Evolutionary conservation across 345 rosid genomes (phyloP).

Genomic region (Odontarrhena argentea): DNA sequence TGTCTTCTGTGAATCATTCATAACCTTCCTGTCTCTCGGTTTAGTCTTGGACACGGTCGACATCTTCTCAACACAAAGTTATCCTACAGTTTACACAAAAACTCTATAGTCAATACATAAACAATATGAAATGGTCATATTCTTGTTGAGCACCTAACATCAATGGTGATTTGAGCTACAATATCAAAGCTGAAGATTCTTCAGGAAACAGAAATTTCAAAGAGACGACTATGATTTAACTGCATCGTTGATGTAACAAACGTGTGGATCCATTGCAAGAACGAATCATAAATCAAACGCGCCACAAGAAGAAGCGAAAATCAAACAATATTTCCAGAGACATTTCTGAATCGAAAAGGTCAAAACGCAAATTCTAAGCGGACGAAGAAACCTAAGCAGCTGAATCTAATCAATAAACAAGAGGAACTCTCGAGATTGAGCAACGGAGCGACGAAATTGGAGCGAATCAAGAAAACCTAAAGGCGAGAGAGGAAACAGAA

Average conservation of each 20-base stretch:
- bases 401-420: constrained; percentile 18
- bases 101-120: constrained; percentile 16
- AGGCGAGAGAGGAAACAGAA: constrained; percentile 1
- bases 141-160: constrained; percentile 11
- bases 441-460: constrained; percentile 13
- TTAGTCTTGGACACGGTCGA: constrained; percentile 67
- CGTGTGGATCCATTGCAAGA: constrained; percentile 29
- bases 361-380: constrained; percentile 6
- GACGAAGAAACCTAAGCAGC: not conserved
- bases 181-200: constrained; percentile 18
- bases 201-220: constrained; percentile 6
- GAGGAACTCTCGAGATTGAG: not conserved
- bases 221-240: constrained; percentile 4
- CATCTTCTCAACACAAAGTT: constrained; percentile 47
- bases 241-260: not conserved
- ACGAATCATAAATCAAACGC: constrained; percentile 22
- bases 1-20: constrained; percentile 71
- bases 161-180: constrained; percentile 13
- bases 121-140: not conserved
- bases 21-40: constrained; percentile 73
- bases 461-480: constrained; percentile 21
- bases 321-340: not conserved
- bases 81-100: constrained; percentile 25
- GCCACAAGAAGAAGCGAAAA: not conserved
- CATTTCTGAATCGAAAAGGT: constrained; percentile 1